These are phyloP conservation scores for Nemania serpens DNA, from an alignment of 2,329 filamentous ascomycete genomes.

Conservation along the genomic window DNA sequence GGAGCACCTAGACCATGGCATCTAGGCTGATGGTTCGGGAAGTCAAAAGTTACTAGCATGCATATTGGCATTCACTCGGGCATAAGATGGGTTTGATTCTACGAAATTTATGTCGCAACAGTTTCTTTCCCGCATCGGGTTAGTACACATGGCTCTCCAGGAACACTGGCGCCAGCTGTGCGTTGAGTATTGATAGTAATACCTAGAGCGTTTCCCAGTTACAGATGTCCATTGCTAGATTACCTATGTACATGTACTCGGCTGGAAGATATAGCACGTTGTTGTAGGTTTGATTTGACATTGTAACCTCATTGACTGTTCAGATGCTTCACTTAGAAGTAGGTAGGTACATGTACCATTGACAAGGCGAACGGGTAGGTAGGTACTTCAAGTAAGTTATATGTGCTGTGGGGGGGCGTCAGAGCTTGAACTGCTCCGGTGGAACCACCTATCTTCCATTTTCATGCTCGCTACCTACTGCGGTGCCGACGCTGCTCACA, in stretches of 20 bases:
- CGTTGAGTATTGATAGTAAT: conserved; percentile 21
- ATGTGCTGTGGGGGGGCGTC: conserved; percentile 21
- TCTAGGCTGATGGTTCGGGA: not conserved
- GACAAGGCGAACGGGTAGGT: too few relatives aligned
- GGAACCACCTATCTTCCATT: not conserved
- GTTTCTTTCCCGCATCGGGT: conserved; percentile 9
- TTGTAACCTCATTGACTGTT: too few relatives aligned
- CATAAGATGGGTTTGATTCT: conserved; percentile 16
- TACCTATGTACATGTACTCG: too few relatives aligned
- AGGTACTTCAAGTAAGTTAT: too few relatives aligned
- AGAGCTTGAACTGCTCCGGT: not conserved
- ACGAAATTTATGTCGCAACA: conserved; percentile 7
- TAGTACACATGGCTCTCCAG: not conserved
- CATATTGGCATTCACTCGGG: conserved; percentile 21
- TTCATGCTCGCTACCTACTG: not conserved
- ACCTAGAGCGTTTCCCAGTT: conserved; percentile 10
- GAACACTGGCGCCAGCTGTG: conserved; percentile 2
- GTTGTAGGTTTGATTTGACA: too few relatives aligned
- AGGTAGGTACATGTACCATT: too few relatives aligned
- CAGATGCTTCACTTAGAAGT: too few relatives aligned
- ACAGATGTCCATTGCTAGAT: too few relatives aligned
- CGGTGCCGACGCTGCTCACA: not conserved
- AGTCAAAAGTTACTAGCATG: conserved; percentile 37
- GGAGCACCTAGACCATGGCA: conserved; percentile 6
- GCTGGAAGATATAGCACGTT: too few relatives aligned